Percentiles rank a stretch among this genome's conserved stretches.
Evolutionary conservation across 148 eudicot genomes (phyloP).

Genomic region (Camellia japonica): DNA sequence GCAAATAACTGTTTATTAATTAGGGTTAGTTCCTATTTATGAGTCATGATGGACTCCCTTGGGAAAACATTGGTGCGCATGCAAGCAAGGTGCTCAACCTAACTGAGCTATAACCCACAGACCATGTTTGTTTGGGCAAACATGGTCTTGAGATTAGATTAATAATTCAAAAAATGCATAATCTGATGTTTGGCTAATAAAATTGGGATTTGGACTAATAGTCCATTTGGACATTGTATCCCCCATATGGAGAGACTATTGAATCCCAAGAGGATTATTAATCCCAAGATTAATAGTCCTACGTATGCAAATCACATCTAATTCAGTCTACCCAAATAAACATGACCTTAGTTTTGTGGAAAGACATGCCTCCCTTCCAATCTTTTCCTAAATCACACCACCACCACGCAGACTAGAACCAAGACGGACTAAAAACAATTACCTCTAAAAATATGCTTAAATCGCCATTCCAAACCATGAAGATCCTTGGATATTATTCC

Average conservation of each 20-base stretch:
- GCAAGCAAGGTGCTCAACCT: too few species aligned
- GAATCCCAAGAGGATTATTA: neutral
- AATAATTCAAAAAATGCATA: too few species aligned
- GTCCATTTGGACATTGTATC: too few species aligned
- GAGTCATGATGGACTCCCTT: neutral
- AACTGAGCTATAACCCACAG: too few species aligned
- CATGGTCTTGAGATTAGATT: too few species aligned
- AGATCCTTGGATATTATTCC: constrained; percentile 80
- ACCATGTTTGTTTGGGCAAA: too few species aligned
- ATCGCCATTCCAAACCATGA: constrained; percentile 82
- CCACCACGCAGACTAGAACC: neutral
- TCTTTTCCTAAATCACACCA: neutral
- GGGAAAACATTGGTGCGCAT: neutral
- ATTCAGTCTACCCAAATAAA: too few species aligned
- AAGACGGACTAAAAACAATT: constrained; percentile 14
- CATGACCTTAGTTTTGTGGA: neutral
- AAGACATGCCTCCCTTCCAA: neutral
- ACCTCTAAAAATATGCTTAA: constrained; percentile 98
- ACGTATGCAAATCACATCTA: too few species aligned
- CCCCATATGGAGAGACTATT: too few species aligned
- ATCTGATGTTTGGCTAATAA: too few species aligned
- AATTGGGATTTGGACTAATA: too few species aligned
- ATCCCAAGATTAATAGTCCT: neutral
- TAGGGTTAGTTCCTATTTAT: neutral
- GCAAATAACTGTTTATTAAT: too few species aligned